These are phyloP conservation scores for Quercus lobata DNA, from an alignment of 331 rosid species.

Conservation along the genomic window DNA sequence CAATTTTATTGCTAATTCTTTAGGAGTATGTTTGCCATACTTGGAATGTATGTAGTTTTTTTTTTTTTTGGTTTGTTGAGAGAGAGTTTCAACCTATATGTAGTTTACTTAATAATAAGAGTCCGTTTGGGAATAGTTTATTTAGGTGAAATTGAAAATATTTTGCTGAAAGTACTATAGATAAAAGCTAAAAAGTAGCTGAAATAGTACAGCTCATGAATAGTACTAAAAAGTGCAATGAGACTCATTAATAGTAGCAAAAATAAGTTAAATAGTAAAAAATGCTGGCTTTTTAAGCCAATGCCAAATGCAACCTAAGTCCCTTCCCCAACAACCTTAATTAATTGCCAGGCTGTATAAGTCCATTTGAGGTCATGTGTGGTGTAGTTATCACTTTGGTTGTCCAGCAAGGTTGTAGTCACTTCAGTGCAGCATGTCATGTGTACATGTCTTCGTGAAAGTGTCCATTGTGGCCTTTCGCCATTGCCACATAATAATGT, in stretches of 20 bases:
- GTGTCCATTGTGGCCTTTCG: not conserved
- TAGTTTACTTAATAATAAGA: not conserved
- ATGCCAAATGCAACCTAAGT: not conserved
- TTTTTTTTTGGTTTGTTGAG: no score
- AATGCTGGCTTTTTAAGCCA: no score
- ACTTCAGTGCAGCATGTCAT: not conserved
- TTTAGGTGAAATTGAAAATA: no score
- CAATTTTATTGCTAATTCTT: not conserved
- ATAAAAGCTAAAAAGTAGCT: no score
- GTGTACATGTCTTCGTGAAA: not conserved
- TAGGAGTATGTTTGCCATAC: not conserved
- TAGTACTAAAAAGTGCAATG: no score
- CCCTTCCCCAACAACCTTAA: not conserved
- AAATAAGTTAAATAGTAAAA: no score
- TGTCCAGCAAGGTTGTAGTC: not conserved
- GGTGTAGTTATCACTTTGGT: not conserved
- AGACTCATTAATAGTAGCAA: no score
- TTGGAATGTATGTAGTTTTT: not conserved
- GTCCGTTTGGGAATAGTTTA: no score
- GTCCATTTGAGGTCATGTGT: not conserved
- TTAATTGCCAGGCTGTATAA: not conserved
- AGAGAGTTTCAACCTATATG: not conserved
- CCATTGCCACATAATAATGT: not conserved
- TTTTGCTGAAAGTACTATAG: no score
- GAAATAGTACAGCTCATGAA: no score